Evolutionary conservation across 2,329 filamentous ascomycete genomes (phyloP), one percentile per base, ranked within the genome.

Genomic region (Plenodomus biglobosus): DNA sequence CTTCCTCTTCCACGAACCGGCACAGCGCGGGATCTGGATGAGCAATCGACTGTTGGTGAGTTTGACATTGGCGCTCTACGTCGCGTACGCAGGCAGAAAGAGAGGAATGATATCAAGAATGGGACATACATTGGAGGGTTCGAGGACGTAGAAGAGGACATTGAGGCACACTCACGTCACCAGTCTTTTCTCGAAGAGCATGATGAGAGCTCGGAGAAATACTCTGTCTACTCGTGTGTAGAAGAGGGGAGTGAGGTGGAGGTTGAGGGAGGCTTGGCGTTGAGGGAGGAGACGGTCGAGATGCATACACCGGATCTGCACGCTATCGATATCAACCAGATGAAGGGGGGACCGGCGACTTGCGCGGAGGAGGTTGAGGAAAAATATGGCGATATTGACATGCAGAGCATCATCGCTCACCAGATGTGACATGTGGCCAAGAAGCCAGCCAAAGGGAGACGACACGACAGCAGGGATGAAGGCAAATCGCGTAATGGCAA

Each of bases 211-310:
- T 64, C 62, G 1, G 58, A 59, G 13, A 32, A 32, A 6, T 53
- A 56, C 20, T 61, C 62, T 0, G 46, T 61, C 36, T 64, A 63
- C 43, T 63, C 59, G 1, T 58, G 50, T 20, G 47, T 50, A 1
- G 64, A 64, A 1, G 59, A 68, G 15, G 70, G 70, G 3, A 66
- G 71, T 30, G 71, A 75, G 35, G 62, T 81, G 2, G 74, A 78
- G 22, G 77, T 83, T 1, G 70, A 74, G 3, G 74, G 77, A 15
- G 82, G 81, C 1, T 72, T 85, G 3, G 80, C 81, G 1, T 63
- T 85, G 20, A 77, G 78, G 2, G 81, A 85, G 59, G 81, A 84
- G 61, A 79, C 76, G 37, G 75, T 82, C 15, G 76, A 76, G 52
- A 67, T 74, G 24, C 75, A 77, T 36, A 65, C 64, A 8, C 73